A percentile compares a stretch with the other conserved stretches of the same genome.
phyloP scores from a whole-genome alignment of 176 grass and related monocot species.

The Oryza rufipogon region DNA sequence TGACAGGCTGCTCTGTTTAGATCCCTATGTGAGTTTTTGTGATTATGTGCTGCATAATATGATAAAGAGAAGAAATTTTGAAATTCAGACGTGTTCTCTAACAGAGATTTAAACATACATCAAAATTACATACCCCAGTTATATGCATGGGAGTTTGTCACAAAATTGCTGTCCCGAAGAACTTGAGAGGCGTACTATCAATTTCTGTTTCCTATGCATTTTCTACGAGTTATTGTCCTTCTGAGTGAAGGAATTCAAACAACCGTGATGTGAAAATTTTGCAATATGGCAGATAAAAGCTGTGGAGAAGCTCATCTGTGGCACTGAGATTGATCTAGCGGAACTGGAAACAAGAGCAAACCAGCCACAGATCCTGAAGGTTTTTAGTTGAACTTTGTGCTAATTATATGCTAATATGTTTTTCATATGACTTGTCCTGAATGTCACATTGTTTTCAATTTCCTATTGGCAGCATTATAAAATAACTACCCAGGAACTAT shows the following conservation, averaged over 20 bases:
- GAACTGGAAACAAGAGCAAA: slow-evolving; percentile 71
- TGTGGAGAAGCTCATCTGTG: slow-evolving; percentile 67
- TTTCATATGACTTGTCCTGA: neutral
- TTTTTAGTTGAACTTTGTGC: slow-evolving; percentile 34
- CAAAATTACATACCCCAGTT: neutral
- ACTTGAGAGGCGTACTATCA: neutral
- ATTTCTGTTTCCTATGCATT: neutral
- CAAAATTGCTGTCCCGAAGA: neutral
- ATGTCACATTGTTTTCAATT: neutral
- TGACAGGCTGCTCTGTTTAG: neutral
- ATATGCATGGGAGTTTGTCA: neutral
- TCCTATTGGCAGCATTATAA: slow-evolving; percentile 72
- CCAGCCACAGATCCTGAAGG: slow-evolving; percentile 72
- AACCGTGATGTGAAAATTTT: neutral
- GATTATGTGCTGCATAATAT: neutral
- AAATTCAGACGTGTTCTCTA: neutral
- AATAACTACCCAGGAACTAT: slow-evolving; percentile 79
- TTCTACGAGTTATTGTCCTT: slow-evolving; percentile 11
- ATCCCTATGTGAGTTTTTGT: neutral
- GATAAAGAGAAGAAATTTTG: neutral
- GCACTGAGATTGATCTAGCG: slow-evolving; percentile 63
- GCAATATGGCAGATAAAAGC: slow-evolving; percentile 59
- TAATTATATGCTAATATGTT: slow-evolving; percentile 3
- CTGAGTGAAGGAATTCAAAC: neutral
- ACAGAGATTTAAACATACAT: neutral